Evolutionary conservation across 768 basidiomycete genomes (phyloP), one percentile per base, ranked within the genome.

Genomic region (Psilocybe subaeruginosa): DNA sequence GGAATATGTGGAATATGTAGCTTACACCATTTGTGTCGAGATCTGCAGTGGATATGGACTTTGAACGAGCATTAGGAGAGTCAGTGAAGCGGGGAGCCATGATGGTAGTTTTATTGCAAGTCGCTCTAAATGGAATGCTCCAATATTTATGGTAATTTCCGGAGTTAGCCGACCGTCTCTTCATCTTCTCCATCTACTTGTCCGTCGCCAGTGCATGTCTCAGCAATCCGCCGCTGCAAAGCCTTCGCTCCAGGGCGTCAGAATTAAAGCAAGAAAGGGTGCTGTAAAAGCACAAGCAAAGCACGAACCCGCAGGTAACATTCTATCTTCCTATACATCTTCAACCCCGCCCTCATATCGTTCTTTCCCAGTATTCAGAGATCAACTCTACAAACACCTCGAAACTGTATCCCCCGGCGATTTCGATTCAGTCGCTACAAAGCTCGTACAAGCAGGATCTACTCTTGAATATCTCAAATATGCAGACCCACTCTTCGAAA

Each of bases 381-480:
- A 97, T 73, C 92, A 95, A 67, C 88, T 97, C 66, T 92, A 90
- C 76, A 94, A 94, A 76, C 88, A 95, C 68, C 85, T 97, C 49
- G 92, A 95, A 80, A 89, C 91, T 30, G 88, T 93, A 50, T 82
- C 85, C 23, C 82, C 83, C 58, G 84, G 81, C 74, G 93, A 95
- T 71, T 95, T 94, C 74, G 95, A 97, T 66, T 80, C 85, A 11
- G 88, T 91, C 73, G 76, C 89, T 48, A 83, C 87, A 70, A 94
- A 94, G 77, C 87, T 99, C 70, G 85, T 95, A 68, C 90, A 92
- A 75, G 95, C 96, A 59, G 97, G 96, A 46, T 87, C 90, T 27
- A 89, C 92, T 52, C 91, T 99, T 75, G 97, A 99, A 78, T 90
- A 88, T 71, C 88, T 96, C 76, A 97, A 97, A 80, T 98, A 99